Conservation (phyloP, 2,329 filamentous ascomycete species). For the Aspergillus neotritici region DNA sequence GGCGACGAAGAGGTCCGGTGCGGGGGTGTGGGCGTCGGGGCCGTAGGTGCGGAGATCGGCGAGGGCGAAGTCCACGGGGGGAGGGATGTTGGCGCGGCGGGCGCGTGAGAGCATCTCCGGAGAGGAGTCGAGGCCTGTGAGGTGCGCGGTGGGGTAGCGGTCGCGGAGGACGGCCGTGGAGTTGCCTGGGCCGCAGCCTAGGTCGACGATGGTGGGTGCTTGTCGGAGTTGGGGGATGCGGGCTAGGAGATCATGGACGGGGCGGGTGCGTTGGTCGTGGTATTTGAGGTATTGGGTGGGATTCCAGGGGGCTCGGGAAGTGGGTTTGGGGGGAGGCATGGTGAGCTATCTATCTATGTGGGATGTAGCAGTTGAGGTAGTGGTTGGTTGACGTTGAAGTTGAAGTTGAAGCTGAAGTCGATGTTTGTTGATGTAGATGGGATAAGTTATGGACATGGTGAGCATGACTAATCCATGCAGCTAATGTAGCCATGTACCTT, state of each 20-base stretch:
- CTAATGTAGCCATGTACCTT: too few relatives aligned
- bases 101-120: constrained; percentile 53
- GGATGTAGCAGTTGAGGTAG: too few relatives aligned
- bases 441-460: too few relatives aligned
- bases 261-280: constrained; percentile 47
- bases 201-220: constrained; percentile 43
- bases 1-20: constrained; percentile 47
- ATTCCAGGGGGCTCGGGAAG: constrained; percentile 40
- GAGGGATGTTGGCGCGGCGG: constrained; percentile 25
- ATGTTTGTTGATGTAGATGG: too few relatives aligned
- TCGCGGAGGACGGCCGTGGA: constrained; percentile 47
- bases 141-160: constrained; percentile 44
- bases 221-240: constrained; percentile 38
- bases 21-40: constrained; percentile 4
- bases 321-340: too few relatives aligned
- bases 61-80: constrained; percentile 42
- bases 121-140: constrained; percentile 52
- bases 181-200: constrained; percentile 58
- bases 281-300: constrained; percentile 55
- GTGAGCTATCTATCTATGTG: too few relatives aligned
- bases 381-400: too few relatives aligned
- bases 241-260: constrained; percentile 50
- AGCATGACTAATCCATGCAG: too few relatives aligned
- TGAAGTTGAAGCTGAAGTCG: too few relatives aligned
- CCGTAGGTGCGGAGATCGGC: constrained; percentile 45